Conservation (phyloP, 768 basidiomycete genomes). For the Pleurotus giganteus region DNA sequence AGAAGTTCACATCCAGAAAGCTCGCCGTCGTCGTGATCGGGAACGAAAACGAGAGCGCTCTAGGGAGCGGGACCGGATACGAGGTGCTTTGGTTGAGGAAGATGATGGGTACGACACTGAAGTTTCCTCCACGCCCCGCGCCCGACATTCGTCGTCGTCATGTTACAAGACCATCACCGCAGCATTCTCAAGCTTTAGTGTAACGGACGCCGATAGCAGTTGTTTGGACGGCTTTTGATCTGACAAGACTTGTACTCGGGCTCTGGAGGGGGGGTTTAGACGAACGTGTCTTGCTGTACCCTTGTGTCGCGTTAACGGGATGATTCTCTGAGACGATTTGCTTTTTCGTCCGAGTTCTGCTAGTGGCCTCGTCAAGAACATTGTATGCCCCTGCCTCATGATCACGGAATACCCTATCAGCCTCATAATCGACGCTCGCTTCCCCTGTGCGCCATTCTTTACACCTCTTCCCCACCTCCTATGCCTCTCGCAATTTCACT, state of each 20-base stretch:
- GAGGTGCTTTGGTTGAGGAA: neutral
- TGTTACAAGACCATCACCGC: neutral
- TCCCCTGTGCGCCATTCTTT: neutral
- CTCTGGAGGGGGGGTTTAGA: too few relatives aligned
- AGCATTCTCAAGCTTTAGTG: slow-evolving; percentile 5
- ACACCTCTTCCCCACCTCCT: neutral
- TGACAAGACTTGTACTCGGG: too few relatives aligned
- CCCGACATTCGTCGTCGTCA: slow-evolving; percentile 1
- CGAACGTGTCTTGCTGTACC: too few relatives aligned
- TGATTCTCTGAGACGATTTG: neutral
- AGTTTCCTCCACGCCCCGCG: neutral
- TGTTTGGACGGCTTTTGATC: slow-evolving; percentile 12
- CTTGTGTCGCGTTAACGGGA: too few relatives aligned
- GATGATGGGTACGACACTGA: slow-evolving; percentile 4
- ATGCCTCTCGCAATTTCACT: neutral
- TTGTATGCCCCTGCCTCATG: neutral
- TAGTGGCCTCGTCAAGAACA: neutral
- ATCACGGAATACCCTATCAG: neutral
- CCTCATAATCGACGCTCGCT: neutral
- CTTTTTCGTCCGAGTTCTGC: neutral
- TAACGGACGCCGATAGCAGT: slow-evolving; percentile 3
- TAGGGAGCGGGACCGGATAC: slow-evolving; percentile 10
- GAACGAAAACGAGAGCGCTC: slow-evolving; percentile 11
- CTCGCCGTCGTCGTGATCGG: slow-evolving; percentile 8
- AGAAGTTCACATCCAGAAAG: slow-evolving; percentile 5